A percentile compares a stretch with the other conserved stretches of the same genome.
phyloP scores from a whole-genome alignment of 108 stramenopile species.

The Cyclotella choctawhatcheeana region DNA sequence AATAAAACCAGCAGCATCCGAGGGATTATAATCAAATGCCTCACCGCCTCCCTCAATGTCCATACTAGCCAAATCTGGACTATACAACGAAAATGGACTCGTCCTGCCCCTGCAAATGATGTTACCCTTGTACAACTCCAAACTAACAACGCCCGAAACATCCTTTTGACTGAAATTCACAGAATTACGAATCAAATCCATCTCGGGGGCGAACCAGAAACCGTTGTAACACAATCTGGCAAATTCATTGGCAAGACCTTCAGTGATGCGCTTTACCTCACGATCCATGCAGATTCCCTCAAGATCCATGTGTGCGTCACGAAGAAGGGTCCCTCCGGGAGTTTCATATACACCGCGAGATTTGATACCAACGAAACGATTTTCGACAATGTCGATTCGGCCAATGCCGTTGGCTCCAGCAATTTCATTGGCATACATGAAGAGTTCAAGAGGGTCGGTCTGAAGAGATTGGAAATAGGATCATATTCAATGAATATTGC shows the following conservation, averaged over 20 bases:
- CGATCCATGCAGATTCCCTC: conserved; percentile 97
- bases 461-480: conserved; percentile 1
- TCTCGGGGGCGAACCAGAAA: conserved; percentile 99
- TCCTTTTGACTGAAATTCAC: conserved; percentile 90
- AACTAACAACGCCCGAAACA: conserved; percentile 89
- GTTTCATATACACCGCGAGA: conserved; percentile 99
- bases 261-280: conserved; percentile 98
- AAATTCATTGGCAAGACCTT: conserved; percentile 89
- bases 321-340: conserved; percentile 96
- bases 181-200: conserved; percentile 94
- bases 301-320: conserved; percentile 95
- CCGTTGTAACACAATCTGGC: conserved; percentile 98
- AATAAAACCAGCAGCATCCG: conserved; percentile 98
- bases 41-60: conserved; percentile 97
- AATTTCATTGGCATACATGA: conserved; percentile 96
- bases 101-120: conserved; percentile 85
- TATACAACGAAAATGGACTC: conserved; percentile 92
- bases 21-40: conserved; percentile 97
- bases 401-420: conserved; percentile 97
- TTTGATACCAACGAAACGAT: conserved; percentile 99
- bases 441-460: conserved; percentile 93
- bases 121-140: conserved; percentile 98
- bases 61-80: conserved; percentile 97
- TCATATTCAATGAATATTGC: background rate
- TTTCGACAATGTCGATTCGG: conserved; percentile 99